phyloP scores from a whole-genome alignment of 1,284 basidiomycete species.

The Rhodotorula sp. region DNA sequence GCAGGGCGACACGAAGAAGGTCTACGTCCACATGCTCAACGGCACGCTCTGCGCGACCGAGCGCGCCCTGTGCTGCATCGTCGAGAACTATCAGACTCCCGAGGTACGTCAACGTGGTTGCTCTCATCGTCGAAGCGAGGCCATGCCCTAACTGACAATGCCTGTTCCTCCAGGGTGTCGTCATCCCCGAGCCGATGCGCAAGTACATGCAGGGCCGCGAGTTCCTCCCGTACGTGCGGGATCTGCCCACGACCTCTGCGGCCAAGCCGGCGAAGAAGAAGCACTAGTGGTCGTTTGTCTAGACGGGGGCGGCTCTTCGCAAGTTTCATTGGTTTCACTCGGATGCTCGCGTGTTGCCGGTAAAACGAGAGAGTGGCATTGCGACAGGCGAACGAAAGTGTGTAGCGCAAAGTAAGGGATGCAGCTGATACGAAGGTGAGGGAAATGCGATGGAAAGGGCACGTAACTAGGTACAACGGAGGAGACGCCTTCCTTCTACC shows the following conservation, averaged over 20 bases:
- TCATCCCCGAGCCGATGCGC: constrained; percentile 81
- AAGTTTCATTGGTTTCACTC: no score
- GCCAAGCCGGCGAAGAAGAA: constrained; percentile 25
- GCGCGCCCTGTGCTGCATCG: constrained; percentile 91
- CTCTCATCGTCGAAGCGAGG: not conserved
- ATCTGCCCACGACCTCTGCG: constrained; percentile 16
- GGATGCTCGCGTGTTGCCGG: not conserved
- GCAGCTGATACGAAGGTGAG: not conserved
- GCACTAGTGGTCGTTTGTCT: not conserved
- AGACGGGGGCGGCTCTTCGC: not conserved
- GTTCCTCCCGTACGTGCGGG: constrained; percentile 74
- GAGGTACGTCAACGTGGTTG: constrained; percentile 63
- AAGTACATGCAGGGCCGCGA: constrained; percentile 96
- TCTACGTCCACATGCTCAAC: constrained; percentile 97
- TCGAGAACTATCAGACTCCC: constrained; percentile 97
- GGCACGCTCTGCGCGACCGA: constrained; percentile 97
- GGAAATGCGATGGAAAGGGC: not conserved
- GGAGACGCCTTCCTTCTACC: constrained; percentile 8
- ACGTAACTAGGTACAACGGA: not conserved
- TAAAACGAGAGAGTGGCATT: not conserved
- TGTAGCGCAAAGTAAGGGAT: not conserved
- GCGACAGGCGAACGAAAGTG: not conserved
- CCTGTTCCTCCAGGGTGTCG: constrained; percentile 64
- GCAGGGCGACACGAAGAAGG: constrained; percentile 80
- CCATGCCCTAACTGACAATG: not conserved